Base-by-base conservation (phyloP, 352 stramenopile genomes). In the Pythium sukuiense region DNA sequence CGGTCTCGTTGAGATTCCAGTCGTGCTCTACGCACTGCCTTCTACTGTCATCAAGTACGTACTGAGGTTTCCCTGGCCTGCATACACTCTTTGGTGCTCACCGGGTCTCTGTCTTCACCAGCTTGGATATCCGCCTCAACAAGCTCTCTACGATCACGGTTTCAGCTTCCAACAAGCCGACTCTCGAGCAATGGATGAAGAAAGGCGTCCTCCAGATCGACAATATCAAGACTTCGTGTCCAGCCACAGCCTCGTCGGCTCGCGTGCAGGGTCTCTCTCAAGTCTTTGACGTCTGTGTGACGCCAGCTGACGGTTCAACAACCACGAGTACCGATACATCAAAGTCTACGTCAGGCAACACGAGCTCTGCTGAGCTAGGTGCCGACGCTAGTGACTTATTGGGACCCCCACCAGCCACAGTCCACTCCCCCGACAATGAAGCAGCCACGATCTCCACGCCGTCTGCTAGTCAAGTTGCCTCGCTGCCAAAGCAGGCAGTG, bases 111-210 rank as follows among this genome's bases (percentile, higher is more conserved):
- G 55, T 61, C 0, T 5, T 69, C 18, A 46, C 65, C 18, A 81
- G 71, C 1, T 61, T 89, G 20, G 77, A 89, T 43, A 53, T 83
- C 8, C 75, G 76, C 2, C 54, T 68, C 20, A 89, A 87, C 61
- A 59, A 72, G 8, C 52, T 79, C 20, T 55, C 70, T 2, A 55
- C 70, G 7, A 68, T 89, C n/a, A 72, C 70, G 1, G 76, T 81
- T 39, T 65, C 67, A 18, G 13, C 35, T 29, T 64, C 57, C 11
- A 35, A 83, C 45, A 67, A 73, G 46, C 57, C 67, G 20, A 60
- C 64, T 2, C 61, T 89, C 9, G 13, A 50, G 30, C 26, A 43
- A 13, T 85, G 79, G 76, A 73, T 85, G 45, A 45, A 71, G 48
- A 41, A 52, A 1, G 60, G 77, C 1, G 46, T 79, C 1, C 32